Evolutionary conservation across 1,139 yeast species (phyloP), one percentile per base, ranked within the genome.

Genomic region (Debaryomycetaceae sp.): DNA sequence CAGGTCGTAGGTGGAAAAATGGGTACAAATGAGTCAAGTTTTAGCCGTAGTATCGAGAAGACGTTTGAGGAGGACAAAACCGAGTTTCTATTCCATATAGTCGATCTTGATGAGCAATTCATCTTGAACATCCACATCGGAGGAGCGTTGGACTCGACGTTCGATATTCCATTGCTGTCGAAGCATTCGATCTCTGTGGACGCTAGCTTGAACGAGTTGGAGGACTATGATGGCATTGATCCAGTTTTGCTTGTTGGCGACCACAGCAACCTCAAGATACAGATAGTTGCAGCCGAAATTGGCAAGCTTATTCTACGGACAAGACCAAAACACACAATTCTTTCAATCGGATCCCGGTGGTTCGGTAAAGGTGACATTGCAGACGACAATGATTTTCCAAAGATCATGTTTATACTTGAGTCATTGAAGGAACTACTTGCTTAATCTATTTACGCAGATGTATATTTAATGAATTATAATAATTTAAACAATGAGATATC

Each of bases 281-380:
- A 66, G 44, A 62, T 72, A 22, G 59, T 72, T 13, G 76, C 72
- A 4, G 54, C 68, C n/a, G 75, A 72, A 47, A 61, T 72, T 7
- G 75, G 73, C 3, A 71, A 70, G 50, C 45, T 72, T 30, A 52
- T 60, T 3, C 42, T 63, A 6, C 50, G 58, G 26, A 38, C 42
- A 5, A 50, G 52, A 17, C 73, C 74, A 3, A 65, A 67, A 40
- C 59, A 58, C 39, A 55, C 67, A 13, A 60, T 68, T 3, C 48
- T 72, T 30, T 65, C 75, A 6, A 56, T 72, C 14, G 75, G 72
- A 3, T 61, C 72, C 1, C 52, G 54, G 46, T 72, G 77, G 77
- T 71, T 72, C 51, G 76, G 77, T 2, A 55, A 50, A 40, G 70
- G 70, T 14, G 61, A 66, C 40, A 65, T 60, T 32, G 49, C 65